Conservation (phyloP, 129 eudicot genomes). For the Saposhnikovia divaricata region DNA sequence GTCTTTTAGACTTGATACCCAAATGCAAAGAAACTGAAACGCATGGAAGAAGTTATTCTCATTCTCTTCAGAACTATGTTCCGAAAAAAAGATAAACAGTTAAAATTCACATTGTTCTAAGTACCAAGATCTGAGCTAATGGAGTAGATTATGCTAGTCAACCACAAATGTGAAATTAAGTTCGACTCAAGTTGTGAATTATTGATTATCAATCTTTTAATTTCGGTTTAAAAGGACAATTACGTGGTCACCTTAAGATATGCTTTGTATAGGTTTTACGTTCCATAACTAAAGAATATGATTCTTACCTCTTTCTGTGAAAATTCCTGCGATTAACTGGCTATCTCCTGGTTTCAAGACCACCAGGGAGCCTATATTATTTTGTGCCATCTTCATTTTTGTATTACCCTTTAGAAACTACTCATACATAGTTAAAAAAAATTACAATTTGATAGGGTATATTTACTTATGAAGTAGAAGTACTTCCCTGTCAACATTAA, state of each 20-base stretch:
- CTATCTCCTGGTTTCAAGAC: constrained; percentile 80
- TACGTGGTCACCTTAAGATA: not conserved
- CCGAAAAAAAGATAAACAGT: too few relatives aligned
- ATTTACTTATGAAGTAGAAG: too few relatives aligned
- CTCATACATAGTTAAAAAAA: not conserved
- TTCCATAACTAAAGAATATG: not conserved
- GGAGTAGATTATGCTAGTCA: too few relatives aligned
- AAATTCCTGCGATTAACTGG: constrained; percentile 70
- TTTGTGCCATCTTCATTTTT: constrained; percentile 58
- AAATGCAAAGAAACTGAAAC: too few relatives aligned
- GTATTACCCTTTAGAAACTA: not conserved
- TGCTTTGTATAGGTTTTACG: not conserved
- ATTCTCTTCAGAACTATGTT: too few relatives aligned
- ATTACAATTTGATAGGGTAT: not conserved
- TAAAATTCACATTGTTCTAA: too few relatives aligned
- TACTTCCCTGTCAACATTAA: too few relatives aligned
- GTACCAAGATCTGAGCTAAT: too few relatives aligned
- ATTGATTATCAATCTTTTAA: not conserved
- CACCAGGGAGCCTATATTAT: constrained; percentile 83
- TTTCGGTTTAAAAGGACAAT: not conserved
- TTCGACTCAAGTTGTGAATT: not conserved
- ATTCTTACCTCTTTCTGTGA: constrained; percentile 74
- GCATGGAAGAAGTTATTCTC: too few relatives aligned
- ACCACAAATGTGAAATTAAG: constrained; percentile 2
- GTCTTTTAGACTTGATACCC: too few relatives aligned